phyloP scores from a whole-genome alignment of 331 rosid species.

The Dryas integrifolia region DNA sequence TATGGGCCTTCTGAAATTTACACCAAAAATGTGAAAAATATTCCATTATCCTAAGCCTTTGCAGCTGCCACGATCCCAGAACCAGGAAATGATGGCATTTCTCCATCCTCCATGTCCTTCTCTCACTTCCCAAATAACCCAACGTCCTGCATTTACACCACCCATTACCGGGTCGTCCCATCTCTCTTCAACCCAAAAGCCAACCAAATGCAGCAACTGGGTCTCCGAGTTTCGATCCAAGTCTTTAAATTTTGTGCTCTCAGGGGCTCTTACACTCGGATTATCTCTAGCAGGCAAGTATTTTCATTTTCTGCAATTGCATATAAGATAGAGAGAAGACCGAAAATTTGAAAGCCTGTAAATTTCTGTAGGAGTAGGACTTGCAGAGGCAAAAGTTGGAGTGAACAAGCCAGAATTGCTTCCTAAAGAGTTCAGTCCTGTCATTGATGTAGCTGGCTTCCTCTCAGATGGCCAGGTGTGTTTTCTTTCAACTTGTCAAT shows the following conservation, averaged over 20 bases:
- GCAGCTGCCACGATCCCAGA: not conserved
- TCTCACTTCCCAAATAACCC: constrained; percentile 19
- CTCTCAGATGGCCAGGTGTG: constrained; percentile 90
- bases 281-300: constrained; percentile 54
- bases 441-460: constrained; percentile 93
- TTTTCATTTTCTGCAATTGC: not conserved
- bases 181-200: constrained; percentile 31
- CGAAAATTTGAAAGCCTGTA: not conserved
- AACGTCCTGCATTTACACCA: constrained; percentile 23
- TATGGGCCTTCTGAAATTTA: no score
- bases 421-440: constrained; percentile 70
- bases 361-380: constrained; percentile 38
- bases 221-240: constrained; percentile 37
- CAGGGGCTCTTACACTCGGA: constrained; percentile 67
- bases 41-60: constrained; percentile 4
- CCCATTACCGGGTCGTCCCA: constrained; percentile 35
- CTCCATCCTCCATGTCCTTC: constrained; percentile 35
- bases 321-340: no score
- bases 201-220: constrained; percentile 26
- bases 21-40: not conserved
- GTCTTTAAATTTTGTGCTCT: constrained; percentile 52
- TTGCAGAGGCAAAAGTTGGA: constrained; percentile 72
- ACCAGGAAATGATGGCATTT: constrained; percentile 31
- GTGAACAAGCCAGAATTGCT: constrained; percentile 93
- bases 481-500: not conserved